Base-by-base conservation (phyloP, 1,284 basidiomycete species). In the Marasmius oreades region DNA sequence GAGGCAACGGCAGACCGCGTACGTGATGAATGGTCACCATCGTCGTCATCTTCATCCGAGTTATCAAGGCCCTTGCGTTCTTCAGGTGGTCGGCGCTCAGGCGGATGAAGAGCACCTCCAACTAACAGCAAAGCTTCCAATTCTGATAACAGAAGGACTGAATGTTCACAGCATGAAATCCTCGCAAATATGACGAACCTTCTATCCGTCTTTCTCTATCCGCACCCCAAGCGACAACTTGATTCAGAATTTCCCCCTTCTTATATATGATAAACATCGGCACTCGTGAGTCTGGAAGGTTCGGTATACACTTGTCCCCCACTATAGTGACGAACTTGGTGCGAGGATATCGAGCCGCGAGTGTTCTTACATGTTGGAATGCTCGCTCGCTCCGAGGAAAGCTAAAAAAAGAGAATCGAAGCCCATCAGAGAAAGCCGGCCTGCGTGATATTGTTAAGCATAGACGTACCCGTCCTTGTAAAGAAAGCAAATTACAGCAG, bases 271-370 rank as follows among this genome's bases (percentile, higher is more conserved):
- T 86, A 55, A 99, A 75, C 74, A 96, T 98, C 1, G 96, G 97
- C 47, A 95, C 74, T 57, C 95, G 89, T 39, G 85, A 80, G 66
- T 98, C 96, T 7, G 96, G 96, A 52, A 98, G 90, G 72, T 98
- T 91, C 23, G 93, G 88, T 64, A 99, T 98, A 75, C 96, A 98
- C 72, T 96, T 93, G 73, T 93, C 86, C 28, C 95, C 95, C 1
- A 96, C 86, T 64, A 99, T 98, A 36, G 92, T 93, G 59, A 98
- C 91, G 66, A 99, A 98, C 72, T 98, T 98, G 8, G 95, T 93
- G 24, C 88, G 85, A 2, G 95, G 92, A 70, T 98, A 90, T 54
- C 87, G 85, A 26, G 79, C 77, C 0, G 96, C 94, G 2, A 98
- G 77, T 1, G 78, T 79, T 16, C 80, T 78, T 33, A 99, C 74